These are phyloP conservation scores for Rubus parviflorus DNA, from an alignment of 306 rosid genomes.

Conservation along the genomic window DNA sequence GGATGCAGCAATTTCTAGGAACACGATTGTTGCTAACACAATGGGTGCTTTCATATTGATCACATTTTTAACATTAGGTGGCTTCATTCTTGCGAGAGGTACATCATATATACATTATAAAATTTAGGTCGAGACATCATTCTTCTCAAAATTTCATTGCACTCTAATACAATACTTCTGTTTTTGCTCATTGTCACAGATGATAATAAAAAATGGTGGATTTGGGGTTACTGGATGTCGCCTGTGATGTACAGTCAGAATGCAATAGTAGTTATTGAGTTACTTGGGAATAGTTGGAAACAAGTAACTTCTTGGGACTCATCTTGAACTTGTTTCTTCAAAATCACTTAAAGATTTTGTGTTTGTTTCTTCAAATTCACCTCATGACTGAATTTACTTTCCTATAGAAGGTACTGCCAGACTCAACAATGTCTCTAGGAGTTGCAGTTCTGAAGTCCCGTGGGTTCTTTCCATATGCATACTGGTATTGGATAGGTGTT, in stretches of 20 bases:
- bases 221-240: constrained; percentile 77
- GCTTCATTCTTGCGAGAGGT: constrained; percentile 78
- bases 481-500: constrained; percentile 73
- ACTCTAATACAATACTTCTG: neutral
- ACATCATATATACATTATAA: neutral
- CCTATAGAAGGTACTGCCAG: constrained; percentile 42
- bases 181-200: constrained; percentile 30
- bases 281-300: constrained; percentile 63
- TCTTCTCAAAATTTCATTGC: neutral
- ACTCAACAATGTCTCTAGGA: constrained; percentile 44
- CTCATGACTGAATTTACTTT: neutral
- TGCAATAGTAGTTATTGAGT: constrained; percentile 65
- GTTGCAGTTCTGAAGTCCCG: constrained; percentile 48
- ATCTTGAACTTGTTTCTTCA: constrained; percentile 3
- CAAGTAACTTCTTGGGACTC: constrained; percentile 33
- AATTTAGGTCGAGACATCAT: neutral
- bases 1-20: constrained; percentile 49
- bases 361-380: neutral
- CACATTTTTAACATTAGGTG: constrained; percentile 47
- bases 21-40: constrained; percentile 52
- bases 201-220: constrained; percentile 61
- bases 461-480: constrained; percentile 52
- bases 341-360: neutral
- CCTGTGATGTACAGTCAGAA: constrained; percentile 71
- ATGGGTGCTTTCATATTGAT: constrained; percentile 57